Evolutionary conservation across 441 rosid species (phyloP), one percentile per base, ranked within the genome.

Genomic region (Bruguiera hainesii): DNA sequence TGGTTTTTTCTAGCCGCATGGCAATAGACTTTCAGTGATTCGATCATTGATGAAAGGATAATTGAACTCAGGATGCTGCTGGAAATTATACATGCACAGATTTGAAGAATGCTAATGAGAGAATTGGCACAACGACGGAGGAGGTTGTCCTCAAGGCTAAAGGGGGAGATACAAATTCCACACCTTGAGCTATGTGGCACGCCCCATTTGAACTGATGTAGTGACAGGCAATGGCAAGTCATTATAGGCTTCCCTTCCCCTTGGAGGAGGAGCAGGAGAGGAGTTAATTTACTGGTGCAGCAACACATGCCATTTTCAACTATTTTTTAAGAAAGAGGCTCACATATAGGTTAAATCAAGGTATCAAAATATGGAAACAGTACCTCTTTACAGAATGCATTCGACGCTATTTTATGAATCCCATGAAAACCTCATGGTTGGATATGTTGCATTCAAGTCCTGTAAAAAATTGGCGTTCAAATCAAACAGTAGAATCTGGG

Each of bases 101-200:
- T 25, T 26, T 91, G 75, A 85, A 64, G 78, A 74, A 66, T 52
- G 95, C 91, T 28, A 89, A 89, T 42, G 90, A 91, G 65, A 81
- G 79, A 65, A 87, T 90, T 46, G 95, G 95, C 57, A 84, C 84
- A 62, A 87, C 97, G 1, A 88, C 95, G 0, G 95, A 88, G 79
- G 93, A 88, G 79, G 72, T 85, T 71, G 93, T 88, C 72, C 86
- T 82, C 5, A 83, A 74, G 77, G 91, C 87, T 21, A 83, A 60
- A 74, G 63, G 53, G n/a, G 79, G 78, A 65, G 63, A 5, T 13
- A 16, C 18, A n/a, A 20, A 63, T 56, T 63, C 63, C 39, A 57
- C 64, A 68, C 30, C 35, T 48, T 64, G 15, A 25, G 65, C 7
- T 1, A 10, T 13, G 42, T 42, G 10, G 15, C 49, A 29, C 10